These are phyloP conservation scores for Hymenoscyphus fraxineus DNA, from an alignment of 2,329 filamentous ascomycete genomes.

Conservation along the genomic window DNA sequence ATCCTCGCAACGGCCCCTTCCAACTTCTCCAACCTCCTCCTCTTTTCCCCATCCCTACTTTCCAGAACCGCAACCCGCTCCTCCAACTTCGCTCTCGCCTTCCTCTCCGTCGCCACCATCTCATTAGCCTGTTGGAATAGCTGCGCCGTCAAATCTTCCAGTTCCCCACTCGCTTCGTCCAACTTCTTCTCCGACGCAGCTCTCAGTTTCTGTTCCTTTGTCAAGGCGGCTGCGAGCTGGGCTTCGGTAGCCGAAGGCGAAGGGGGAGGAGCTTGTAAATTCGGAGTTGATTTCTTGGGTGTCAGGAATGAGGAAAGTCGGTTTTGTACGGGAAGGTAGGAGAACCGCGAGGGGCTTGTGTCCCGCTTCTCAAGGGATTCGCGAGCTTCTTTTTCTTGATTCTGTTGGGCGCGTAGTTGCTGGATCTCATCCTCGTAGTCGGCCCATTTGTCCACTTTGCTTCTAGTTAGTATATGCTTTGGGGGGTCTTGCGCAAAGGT, in stretches of 20 bases:
- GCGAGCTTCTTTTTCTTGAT: constrained; percentile 13
- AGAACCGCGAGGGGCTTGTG: constrained; percentile 22
- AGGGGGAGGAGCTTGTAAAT: constrained; percentile 30
- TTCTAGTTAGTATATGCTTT: constrained; percentile 4
- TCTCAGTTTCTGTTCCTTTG: constrained; percentile 63
- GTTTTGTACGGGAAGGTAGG: constrained; percentile 33
- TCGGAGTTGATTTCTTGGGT: constrained; percentile 46
- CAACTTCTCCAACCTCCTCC: constrained; percentile 62
- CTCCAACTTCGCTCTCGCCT: constrained; percentile 67
- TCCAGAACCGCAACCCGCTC: constrained; percentile 67
- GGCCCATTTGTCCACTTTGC: constrained; percentile 60
- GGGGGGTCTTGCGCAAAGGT: constrained; percentile 1
- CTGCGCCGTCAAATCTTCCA: constrained; percentile 72
- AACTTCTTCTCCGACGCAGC: constrained; percentile 66
- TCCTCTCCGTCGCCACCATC: constrained; percentile 77
- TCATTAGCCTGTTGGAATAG: constrained; percentile 82
- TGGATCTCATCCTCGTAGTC: constrained; percentile 78
- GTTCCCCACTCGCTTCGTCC: constrained; percentile 63
- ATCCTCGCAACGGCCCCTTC: constrained; percentile 69
- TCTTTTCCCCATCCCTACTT: constrained; percentile 66
- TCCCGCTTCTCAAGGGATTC: constrained; percentile 6
- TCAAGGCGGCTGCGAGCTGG: constrained; percentile 60
- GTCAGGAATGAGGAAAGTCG: constrained; percentile 44
- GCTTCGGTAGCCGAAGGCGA: constrained; percentile 26
- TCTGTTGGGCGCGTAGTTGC: constrained; percentile 46